phyloP scores from a whole-genome alignment of 2,329 filamentous ascomycete genomes.

The Aureobasidium sp. region DNA sequence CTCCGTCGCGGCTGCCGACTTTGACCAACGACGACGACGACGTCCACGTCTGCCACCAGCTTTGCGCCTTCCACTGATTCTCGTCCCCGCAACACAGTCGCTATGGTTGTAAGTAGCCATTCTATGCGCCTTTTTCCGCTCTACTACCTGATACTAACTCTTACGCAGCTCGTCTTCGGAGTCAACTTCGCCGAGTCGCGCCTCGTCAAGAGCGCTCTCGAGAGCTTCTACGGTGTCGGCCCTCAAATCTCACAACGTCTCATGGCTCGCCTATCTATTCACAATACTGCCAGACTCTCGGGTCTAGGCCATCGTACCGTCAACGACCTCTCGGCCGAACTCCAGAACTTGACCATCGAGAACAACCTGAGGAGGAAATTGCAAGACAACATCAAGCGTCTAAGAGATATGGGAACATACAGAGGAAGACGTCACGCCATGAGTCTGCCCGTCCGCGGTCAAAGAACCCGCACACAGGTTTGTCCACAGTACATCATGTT shows the following conservation, averaged over 20 bases:
- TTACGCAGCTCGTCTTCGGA: slow-evolving; percentile 61
- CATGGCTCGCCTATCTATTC: slow-evolving; percentile 83
- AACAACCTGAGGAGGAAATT: slow-evolving; percentile 74
- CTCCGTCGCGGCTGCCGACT: not conserved
- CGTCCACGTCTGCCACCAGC: not conserved
- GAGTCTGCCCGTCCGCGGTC: slow-evolving; percentile 82
- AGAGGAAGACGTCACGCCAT: slow-evolving; percentile 87
- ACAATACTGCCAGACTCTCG: slow-evolving; percentile 72
- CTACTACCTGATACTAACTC: not conserved
- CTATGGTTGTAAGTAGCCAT: slow-evolving; percentile 17
- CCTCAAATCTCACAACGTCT: slow-evolving; percentile 62
- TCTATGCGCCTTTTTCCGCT: not conserved
- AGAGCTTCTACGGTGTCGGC: slow-evolving; percentile 81
- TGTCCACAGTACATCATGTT: slow-evolving; percentile 17
- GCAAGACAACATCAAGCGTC: slow-evolving; percentile 73
- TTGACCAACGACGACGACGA: not conserved
- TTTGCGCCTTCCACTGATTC: not conserved
- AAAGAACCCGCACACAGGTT: slow-evolving; percentile 74
- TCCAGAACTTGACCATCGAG: slow-evolving; percentile 89
- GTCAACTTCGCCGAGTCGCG: slow-evolving; percentile 77
- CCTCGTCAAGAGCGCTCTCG: slow-evolving; percentile 63
- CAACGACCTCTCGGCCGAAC: slow-evolving; percentile 72
- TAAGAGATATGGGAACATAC: slow-evolving; percentile 88
- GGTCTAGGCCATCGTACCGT: slow-evolving; percentile 68
- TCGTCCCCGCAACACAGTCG: not conserved